Evolutionary conservation across 805 yeast species (phyloP).

Genomic region (Starmerella apis): DNA sequence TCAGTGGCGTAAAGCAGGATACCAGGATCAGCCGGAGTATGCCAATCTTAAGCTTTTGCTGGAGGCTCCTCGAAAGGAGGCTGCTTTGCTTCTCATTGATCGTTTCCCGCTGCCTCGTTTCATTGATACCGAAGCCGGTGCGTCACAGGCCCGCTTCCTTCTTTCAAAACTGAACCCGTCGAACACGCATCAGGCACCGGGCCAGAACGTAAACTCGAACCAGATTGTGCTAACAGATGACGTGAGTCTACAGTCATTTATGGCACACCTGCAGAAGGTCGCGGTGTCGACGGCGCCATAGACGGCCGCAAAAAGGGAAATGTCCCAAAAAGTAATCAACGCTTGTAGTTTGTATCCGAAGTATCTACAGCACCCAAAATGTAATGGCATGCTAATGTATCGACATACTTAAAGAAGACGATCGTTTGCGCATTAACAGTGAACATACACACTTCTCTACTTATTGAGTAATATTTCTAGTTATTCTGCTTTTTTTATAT

Average conservation of each 20-base stretch:
- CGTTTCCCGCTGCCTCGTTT: conserved; percentile 97
- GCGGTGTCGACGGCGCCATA: conserved; percentile 43
- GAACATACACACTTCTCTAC: too few relatives aligned
- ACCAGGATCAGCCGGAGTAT: conserved; percentile 83
- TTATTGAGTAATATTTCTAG: too few relatives aligned
- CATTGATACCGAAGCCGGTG: conserved; percentile 95
- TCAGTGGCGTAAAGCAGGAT: conserved; percentile 91
- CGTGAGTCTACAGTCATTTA: conserved; percentile 86
- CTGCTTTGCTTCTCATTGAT: conserved; percentile 80
- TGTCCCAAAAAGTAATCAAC: background rate
- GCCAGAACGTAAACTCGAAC: conserved; percentile 34
- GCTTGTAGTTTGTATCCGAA: background rate
- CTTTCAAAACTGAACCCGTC: conserved; percentile 92
- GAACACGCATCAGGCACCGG: conserved; percentile 55
- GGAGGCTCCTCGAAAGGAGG: conserved; percentile 84
- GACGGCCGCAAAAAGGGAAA: background rate
- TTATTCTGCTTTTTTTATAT: too few relatives aligned
- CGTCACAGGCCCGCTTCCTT: conserved; percentile 94
- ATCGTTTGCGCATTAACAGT: too few relatives aligned
- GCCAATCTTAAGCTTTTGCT: conserved; percentile 76
- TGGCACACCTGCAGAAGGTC: conserved; percentile 85
- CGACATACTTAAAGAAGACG: too few relatives aligned
- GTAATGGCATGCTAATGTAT: background rate
- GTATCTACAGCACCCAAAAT: background rate
- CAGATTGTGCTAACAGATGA: conserved; percentile 91